Percentiles rank a stretch among this genome's conserved stretches.
phyloP scores from a whole-genome alignment of 176 grass and related monocot genomes.

The Triticum monococcum region DNA sequence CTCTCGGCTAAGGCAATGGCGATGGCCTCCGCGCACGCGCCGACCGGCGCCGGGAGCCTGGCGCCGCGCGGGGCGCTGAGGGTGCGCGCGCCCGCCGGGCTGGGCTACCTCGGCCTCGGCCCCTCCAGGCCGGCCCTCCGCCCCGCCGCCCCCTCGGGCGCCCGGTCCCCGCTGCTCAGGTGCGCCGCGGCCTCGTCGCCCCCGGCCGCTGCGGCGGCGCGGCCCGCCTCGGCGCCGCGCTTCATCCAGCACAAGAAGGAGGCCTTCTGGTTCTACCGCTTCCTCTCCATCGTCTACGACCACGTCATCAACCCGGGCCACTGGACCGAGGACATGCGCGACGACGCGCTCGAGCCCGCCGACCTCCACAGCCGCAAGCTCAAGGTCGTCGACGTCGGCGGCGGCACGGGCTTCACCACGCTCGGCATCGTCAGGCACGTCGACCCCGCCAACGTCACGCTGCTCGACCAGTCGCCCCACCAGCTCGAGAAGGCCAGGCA shows the following conservation, averaged over 20 bases:
- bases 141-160: not conserved
- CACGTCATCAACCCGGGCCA: constrained; percentile 92
- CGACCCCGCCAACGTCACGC: constrained; percentile 66
- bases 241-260: constrained; percentile 99
- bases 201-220: not conserved
- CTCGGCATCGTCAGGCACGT: constrained; percentile 82
- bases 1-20: constrained; percentile 20
- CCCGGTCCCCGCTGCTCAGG: not conserved
- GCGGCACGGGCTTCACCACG: constrained; percentile 78
- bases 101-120: not conserved
- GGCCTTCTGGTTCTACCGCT: constrained; percentile 99
- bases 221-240: constrained; percentile 47
- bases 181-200: not conserved
- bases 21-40: constrained; percentile 35
- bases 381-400: constrained; percentile 85
- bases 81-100: constrained; percentile 20
- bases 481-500: constrained; percentile 81
- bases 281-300: constrained; percentile 94
- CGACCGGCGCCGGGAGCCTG: constrained; percentile 30
- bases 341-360: constrained; percentile 78
- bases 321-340: constrained; percentile 97
- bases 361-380: constrained; percentile 59
- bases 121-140: not conserved
- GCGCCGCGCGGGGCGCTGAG: constrained; percentile 12
- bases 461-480: constrained; percentile 92